Percentiles rank a stretch among this genome's conserved stretches.
These are phyloP conservation scores for Metschnikowia shivogae DNA, from an alignment of 805 yeast genomes.

Conservation along the genomic window DNA sequence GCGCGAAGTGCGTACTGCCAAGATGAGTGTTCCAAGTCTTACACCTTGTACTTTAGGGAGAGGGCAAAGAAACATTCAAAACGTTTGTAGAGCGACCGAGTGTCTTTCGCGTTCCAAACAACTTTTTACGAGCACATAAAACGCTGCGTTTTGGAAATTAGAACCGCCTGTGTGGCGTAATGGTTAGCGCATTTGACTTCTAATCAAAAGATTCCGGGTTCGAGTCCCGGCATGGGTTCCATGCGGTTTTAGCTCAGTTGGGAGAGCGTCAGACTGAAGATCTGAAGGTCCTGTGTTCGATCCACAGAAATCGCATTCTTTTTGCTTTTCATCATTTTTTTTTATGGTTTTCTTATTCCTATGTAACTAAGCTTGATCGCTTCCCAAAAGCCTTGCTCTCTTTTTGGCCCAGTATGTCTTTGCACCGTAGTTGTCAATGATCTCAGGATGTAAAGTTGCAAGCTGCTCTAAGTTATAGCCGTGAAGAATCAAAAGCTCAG, in stretches of 20 bases:
- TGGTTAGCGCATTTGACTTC: conserved; percentile 22
- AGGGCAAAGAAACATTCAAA: not conserved
- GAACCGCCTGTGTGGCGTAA: conserved; percentile 20
- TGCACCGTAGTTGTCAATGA: conserved; percentile 46
- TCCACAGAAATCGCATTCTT: conserved; percentile 19
- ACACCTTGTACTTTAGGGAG: no score
- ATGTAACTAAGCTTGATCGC: not conserved
- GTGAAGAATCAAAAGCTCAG: conserved; percentile 56
- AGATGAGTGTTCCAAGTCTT: no score
- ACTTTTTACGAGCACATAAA: not conserved
- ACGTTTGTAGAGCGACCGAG: not conserved
- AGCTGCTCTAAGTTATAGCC: conserved; percentile 46
- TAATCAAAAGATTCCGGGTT: conserved; percentile 23
- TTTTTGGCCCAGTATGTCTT: conserved; percentile 48
- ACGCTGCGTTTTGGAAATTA: not conserved
- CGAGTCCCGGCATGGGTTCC: conserved; percentile 22
- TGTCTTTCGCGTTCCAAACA: not conserved
- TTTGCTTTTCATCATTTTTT: not conserved
- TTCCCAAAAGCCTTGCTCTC: conserved; percentile 15
- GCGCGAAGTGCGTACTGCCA: no score
- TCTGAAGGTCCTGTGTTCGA: conserved; percentile 22
- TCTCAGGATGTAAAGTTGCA: conserved; percentile 22
- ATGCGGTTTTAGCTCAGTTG: conserved; percentile 27
- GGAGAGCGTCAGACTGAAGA: conserved; percentile 33
- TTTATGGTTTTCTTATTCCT: not conserved